Evolutionary conservation across 208 protist species (phyloP), one percentile per base, ranked within the genome.

Genomic region (Strigomonas culicis): DNA sequence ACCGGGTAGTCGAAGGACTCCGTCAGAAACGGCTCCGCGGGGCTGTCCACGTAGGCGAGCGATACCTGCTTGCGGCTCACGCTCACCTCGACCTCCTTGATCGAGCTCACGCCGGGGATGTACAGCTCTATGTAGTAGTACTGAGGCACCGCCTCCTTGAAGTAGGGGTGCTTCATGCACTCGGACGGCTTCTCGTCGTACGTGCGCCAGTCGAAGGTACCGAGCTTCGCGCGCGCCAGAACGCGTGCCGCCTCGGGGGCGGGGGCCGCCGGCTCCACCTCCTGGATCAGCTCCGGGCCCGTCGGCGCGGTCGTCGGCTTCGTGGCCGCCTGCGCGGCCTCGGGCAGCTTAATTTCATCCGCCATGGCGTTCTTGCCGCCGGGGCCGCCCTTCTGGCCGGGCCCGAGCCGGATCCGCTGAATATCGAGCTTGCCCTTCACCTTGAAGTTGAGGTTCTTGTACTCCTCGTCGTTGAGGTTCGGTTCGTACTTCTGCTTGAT

Each of bases 401-500:
- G 25, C 8, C 11, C 11, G 8, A 97, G 72, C 2, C 92, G 88
- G 59, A 97, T 92, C 22, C 92, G 79, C 76, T 97, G 92, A 28
- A 84, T 82, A 58, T 94, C 88, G 24, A 94, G 80, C 22, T 24
- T 82, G 41, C 88, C 92, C 53, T 97, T 97, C 19, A 70, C 87
- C 64, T 80, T 91, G 66, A 97, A 89, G 74, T 94, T 95, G 59
- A 93, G 72, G 68, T 87, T 87, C 57, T 82, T 78, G 59, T 89
- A 95, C 75, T 95, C 84, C 49, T 94, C 88, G 17, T 69, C 66
- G 68, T 94, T 96, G 24, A 97, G 68, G n/a, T 79, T 92, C 4
- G 92, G 92, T 67, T 97, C 88, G 15, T 56, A 82, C 59, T 97
- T 97, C 53, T 97, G 92, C 67, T 94, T 80, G 28, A 97, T 90